These are phyloP conservation scores for Scleroderma citrinum DNA, from an alignment of 768 basidiomycete genomes.

Conservation along the genomic window DNA sequence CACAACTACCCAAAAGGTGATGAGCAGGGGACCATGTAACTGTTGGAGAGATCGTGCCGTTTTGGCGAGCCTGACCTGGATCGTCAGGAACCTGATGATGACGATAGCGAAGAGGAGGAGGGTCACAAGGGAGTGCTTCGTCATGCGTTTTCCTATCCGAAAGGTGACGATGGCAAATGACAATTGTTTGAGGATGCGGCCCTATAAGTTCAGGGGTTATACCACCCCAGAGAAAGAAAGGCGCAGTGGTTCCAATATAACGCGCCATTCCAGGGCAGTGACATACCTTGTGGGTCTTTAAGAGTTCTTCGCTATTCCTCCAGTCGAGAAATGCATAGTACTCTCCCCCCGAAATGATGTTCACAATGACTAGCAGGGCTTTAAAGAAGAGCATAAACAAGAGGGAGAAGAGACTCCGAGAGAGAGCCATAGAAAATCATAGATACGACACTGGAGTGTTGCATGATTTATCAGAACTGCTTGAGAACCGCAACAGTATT, in stretches of 20 bases:
- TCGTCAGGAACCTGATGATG: constrained; percentile 22
- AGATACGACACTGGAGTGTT: neutral
- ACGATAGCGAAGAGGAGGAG: constrained; percentile 27
- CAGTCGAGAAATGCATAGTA: constrained; percentile 7
- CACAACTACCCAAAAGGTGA: constrained; percentile 19
- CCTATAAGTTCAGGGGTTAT: constrained; percentile 5
- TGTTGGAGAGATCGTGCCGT: constrained; percentile 21
- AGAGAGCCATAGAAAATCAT: constrained; percentile 6
- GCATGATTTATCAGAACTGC: too few relatives aligned
- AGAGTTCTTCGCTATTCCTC: constrained; percentile 16
- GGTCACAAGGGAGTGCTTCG: constrained; percentile 24
- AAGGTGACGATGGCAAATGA: constrained; percentile 23
- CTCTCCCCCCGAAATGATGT: constrained; percentile 18
- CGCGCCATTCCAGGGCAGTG: too few relatives aligned
- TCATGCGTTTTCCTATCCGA: constrained; percentile 21
- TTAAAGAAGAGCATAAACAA: constrained; percentile 17
- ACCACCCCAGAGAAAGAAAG: neutral
- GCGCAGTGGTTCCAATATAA: too few relatives aligned
- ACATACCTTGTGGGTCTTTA: constrained; percentile 16
- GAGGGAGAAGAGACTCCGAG: constrained; percentile 10
- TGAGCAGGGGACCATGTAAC: constrained; percentile 20
- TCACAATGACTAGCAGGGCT: constrained; percentile 10
- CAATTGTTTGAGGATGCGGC: constrained; percentile 17
- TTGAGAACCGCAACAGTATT: too few relatives aligned
- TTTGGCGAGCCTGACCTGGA: constrained; percentile 26